Evolutionary conservation across 257 asterid genomes (phyloP), one percentile per base, ranked within the genome.

Genomic region (Verbena officinalis): DNA sequence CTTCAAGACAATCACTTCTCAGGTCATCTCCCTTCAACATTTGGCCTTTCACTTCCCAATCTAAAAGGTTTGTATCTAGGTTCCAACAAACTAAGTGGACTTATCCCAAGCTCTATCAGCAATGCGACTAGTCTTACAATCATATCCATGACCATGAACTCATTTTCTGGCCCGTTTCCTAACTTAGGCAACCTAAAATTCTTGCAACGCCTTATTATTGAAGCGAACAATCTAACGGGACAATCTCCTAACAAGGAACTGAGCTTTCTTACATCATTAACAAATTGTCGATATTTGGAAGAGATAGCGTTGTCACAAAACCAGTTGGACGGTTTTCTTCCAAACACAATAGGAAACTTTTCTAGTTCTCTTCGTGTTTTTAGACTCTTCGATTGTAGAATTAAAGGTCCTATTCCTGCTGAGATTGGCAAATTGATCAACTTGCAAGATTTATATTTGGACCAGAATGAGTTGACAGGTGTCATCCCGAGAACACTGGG

Each of bases 391-490:
- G 76, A 58, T 4, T 68, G 82, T 64, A 31, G 68, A 64, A 70
- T 83, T n/a, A 61, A 52, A 49, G 82, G 89, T 11, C 24, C 64
- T 13, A 83, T 85, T 54, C 93, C 87, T 20, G 14, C 10, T 45
- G 85, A 76, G 53, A 77, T 83, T 33, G 85, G 93, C n/a, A 78
- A 80, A 59, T 40, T 76, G 70, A 76, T 73, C n/a, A 74, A 59
- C 60, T 60, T 83, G 54, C 17, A 34, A 0, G 64, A 63, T 14
- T 54, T 85, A 33, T 64, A 67, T 5, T 5, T 27, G 2, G 33
- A 27, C 33, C 4, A 27, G 5, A 27, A 27, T 27, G 33, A 27
- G 33, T 27, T 85, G 46, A 77, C 81, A 0, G 82, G 85, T 55
- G 21, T 36, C 38, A 76, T 85, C 49, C 89, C 84, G 1, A 20